Conservation (phyloP, 2,329 filamentous ascomycete species). For the Parascedosporium putredinis region DNA sequence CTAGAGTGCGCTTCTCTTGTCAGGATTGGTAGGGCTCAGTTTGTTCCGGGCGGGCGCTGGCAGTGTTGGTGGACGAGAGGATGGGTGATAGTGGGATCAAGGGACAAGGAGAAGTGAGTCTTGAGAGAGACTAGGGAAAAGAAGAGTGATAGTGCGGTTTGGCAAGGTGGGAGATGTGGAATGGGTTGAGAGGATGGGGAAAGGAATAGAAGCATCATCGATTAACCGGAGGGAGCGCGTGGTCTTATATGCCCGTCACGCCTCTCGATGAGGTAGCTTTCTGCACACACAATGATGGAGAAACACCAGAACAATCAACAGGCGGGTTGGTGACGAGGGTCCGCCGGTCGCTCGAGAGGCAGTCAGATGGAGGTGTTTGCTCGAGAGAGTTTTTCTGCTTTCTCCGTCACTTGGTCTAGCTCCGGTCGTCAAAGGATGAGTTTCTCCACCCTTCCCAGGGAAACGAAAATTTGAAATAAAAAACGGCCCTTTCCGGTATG, state of each 20-base stretch:
- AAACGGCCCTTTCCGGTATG: constrained; percentile 6
- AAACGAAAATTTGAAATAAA: too few species aligned
- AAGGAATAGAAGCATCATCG: neutral
- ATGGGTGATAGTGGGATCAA: too few species aligned
- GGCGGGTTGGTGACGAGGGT: neutral
- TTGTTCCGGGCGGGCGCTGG: too few species aligned
- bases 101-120: too few species aligned
- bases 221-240: constrained; percentile 4
- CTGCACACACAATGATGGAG: neutral
- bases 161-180: too few species aligned
- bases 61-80: too few species aligned
- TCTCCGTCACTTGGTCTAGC: neutral
- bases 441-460: too few species aligned
- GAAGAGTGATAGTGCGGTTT: too few species aligned
- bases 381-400: neutral
- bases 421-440: constrained; percentile 1
- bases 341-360: neutral
- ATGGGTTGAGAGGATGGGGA: neutral
- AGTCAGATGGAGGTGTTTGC: too few species aligned
- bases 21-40: too few species aligned
- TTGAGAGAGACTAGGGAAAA: too few species aligned
- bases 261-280: neutral
- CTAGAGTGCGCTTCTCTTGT: too few species aligned
- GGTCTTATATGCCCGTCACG: constrained; percentile 7
- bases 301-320: neutral